These are phyloP conservation scores for Andrographis paniculata DNA, from an alignment of 305 asterid species.

Conservation along the genomic window DNA sequence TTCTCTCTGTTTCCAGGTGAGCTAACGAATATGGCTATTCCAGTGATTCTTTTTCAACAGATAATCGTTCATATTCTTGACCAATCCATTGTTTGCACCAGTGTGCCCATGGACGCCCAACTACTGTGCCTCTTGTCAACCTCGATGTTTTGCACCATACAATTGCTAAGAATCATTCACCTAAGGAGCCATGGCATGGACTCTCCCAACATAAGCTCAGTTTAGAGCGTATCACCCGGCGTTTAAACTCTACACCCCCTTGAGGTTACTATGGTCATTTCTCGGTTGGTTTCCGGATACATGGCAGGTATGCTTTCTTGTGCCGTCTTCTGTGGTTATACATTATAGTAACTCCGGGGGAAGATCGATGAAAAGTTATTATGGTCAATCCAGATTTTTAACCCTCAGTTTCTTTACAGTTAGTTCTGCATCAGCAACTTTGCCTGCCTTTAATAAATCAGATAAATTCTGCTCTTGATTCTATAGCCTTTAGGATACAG, in stretches of 20 bases:
- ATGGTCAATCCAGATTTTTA: too few relatives aligned
- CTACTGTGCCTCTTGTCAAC: conserved; percentile 81
- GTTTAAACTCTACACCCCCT: conserved; percentile 30
- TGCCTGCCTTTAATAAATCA: too few relatives aligned
- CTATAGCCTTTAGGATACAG: too few relatives aligned
- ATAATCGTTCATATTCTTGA: conserved; percentile 4
- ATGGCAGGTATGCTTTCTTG: too few relatives aligned
- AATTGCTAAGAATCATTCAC: conserved; percentile 38
- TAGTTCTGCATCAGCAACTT: too few relatives aligned
- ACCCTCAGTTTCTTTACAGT: too few relatives aligned
- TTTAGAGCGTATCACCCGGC: conserved; percentile 43
- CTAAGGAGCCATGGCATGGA: conserved; percentile 57
- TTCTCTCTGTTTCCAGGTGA: conserved; percentile 90
- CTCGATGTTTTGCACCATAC: conserved; percentile 49
- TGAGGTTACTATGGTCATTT: background rate
- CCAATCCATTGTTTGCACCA: conserved; percentile 23
- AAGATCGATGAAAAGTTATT: too few relatives aligned
- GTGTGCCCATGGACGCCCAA: conserved; percentile 99
- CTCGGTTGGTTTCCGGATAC: too few relatives aligned
- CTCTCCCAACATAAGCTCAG: conserved; percentile 47
- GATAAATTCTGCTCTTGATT: too few relatives aligned
- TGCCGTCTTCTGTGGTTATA: background rate
- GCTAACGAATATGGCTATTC: conserved; percentile 19
- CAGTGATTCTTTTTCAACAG: background rate
- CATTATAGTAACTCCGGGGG: background rate